Percentiles rank a stretch among this genome's conserved stretches.
Evolutionary conservation across 2,329 filamentous ascomycete species (phyloP).

Genomic region (Botrytis sinoallii): DNA sequence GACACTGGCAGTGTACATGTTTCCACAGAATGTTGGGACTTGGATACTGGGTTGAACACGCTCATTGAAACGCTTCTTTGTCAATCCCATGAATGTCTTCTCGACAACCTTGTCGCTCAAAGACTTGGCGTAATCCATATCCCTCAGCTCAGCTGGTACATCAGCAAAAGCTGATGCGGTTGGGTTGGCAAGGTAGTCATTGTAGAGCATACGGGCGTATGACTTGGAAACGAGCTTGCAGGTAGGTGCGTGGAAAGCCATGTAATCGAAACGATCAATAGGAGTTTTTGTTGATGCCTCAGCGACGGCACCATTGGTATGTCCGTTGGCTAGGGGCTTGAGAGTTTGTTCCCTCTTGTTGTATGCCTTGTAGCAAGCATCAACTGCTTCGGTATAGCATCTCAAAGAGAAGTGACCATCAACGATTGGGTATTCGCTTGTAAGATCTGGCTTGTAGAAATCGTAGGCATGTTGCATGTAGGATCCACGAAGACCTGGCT

Average conservation of each 20-base stretch:
- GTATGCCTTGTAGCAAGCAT: slow-evolving; percentile 79
- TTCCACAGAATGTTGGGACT: slow-evolving; percentile 71
- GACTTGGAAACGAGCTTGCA: slow-evolving; percentile 88
- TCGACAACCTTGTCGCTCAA: slow-evolving; percentile 78
- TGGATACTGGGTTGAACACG: slow-evolving; percentile 71
- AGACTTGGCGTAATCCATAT: slow-evolving; percentile 76
- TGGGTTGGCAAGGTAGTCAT: slow-evolving; percentile 75
- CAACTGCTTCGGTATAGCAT: slow-evolving; percentile 79
- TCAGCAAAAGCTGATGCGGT: slow-evolving; percentile 66
- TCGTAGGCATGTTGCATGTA: slow-evolving; percentile 85
- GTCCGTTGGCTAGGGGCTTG: slow-evolving; percentile 49
- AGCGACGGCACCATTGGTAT: slow-evolving; percentile 49
- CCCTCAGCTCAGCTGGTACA: slow-evolving; percentile 71
- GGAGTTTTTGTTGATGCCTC: slow-evolving; percentile 51
- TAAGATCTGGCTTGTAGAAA: slow-evolving; percentile 87
- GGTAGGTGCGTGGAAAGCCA: slow-evolving; percentile 79
- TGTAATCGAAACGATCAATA: slow-evolving; percentile 79
- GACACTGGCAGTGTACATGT: slow-evolving; percentile 62
- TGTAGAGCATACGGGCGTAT: slow-evolving; percentile 79
- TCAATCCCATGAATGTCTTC: slow-evolving; percentile 81
- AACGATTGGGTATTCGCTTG: slow-evolving; percentile 82
- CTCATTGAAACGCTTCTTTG: slow-evolving; percentile 81
- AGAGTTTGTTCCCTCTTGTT: slow-evolving; percentile 66
- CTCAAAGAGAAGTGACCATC: slow-evolving; percentile 79
- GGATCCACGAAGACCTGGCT: slow-evolving; percentile 74